Evolutionary conservation across 345 rosid species (phyloP).

Genomic region (Mallotus nudiflorus): DNA sequence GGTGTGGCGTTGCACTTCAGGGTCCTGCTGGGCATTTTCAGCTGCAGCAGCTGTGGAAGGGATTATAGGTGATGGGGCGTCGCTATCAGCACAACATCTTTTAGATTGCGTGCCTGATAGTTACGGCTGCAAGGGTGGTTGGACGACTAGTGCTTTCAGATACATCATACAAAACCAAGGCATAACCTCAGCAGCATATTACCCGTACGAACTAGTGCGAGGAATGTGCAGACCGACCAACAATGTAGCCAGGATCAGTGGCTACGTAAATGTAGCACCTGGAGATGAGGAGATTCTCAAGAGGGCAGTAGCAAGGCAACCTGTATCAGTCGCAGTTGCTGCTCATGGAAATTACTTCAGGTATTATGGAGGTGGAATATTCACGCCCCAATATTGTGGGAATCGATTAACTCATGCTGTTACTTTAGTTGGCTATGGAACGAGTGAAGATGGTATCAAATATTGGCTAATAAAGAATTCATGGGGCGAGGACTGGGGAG

Average conservation of each 20-base stretch:
- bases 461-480: conserved; percentile 32
- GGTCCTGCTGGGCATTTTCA: background rate
- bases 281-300: no score
- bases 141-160: background rate
- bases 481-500: conserved; percentile 16
- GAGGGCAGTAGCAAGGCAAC: conserved; percentile 3
- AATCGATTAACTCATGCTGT: conserved; percentile 10
- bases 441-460: conserved; percentile 18
- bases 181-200: background rate
- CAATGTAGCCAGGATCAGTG: background rate
- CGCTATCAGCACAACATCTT: background rate
- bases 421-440: conserved; percentile 25
- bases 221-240: background rate
- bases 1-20: no score
- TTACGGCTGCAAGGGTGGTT: background rate
- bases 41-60: background rate
- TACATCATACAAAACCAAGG: background rate
- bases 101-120: background rate
- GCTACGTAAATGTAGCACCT: background rate
- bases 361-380: background rate
- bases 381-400: background rate
- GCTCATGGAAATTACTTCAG: background rate
- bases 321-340: background rate
- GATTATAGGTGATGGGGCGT: background rate
- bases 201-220: background rate